Evolutionary conservation across 495 filamentous ascomycete species (phyloP).

Genomic region (Hyaloscypha variabilis): DNA sequence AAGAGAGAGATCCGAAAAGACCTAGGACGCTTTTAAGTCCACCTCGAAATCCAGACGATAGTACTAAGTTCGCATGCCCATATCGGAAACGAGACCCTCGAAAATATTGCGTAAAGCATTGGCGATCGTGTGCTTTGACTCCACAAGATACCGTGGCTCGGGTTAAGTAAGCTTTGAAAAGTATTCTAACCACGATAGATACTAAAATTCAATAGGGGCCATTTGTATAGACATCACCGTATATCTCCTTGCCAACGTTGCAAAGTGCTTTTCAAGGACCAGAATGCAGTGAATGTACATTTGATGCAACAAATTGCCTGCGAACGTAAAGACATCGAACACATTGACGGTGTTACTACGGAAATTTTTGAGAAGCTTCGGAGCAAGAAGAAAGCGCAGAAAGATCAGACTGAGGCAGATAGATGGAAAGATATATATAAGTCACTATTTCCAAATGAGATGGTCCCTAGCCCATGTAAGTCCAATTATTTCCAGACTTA

Average conservation of each 20-base stretch:
- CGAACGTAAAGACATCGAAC: conserved; percentile 12
- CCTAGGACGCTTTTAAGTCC: background rate
- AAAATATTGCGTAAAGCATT: too few relatives aligned
- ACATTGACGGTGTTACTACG: conserved; percentile 26
- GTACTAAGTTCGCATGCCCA: too few relatives aligned
- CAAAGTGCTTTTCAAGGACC: background rate
- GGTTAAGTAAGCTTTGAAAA: too few relatives aligned
- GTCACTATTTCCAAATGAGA: conserved; percentile 27
- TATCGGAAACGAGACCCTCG: too few relatives aligned
- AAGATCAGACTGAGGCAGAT: conserved; percentile 28
- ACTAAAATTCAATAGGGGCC: too few relatives aligned
- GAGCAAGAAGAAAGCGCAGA: conserved; percentile 23
- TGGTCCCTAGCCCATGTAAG: conserved; percentile 23
- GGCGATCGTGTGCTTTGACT: too few relatives aligned
- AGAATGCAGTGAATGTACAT: conserved; percentile 23
- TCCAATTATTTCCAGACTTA: background rate
- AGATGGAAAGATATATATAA: conserved; percentile 29
- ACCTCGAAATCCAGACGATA: background rate
- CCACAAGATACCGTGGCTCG: too few relatives aligned
- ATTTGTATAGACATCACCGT: too few relatives aligned
- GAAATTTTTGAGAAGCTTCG: conserved; percentile 17
- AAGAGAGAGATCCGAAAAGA: background rate
- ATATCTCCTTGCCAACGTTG: too few relatives aligned
- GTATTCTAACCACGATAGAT: too few relatives aligned
- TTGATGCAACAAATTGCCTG: conserved; percentile 17